Evolutionary conservation across 352 stramenopile genomes (phyloP).

Genomic region (Phytophthora nicotianae): DNA sequence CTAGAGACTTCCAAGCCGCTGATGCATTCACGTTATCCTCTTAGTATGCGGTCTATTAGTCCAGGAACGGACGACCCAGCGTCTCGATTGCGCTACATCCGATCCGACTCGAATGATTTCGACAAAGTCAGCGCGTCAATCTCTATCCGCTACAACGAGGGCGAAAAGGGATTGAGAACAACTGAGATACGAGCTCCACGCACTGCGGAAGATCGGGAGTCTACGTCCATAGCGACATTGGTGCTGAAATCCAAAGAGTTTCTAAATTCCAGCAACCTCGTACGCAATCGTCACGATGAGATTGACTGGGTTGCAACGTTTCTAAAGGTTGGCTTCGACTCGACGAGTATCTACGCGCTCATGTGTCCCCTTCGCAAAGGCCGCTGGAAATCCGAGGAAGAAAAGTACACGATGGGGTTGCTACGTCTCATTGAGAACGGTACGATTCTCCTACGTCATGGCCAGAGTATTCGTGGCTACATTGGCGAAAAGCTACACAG

Average conservation of each 20-base stretch:
- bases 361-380: conserved; percentile 79
- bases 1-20: conserved; percentile 26
- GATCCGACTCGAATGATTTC: background rate
- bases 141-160: background rate
- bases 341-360: conserved; percentile 74
- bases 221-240: conserved; percentile 54
- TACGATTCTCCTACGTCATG: conserved; percentile 59
- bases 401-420: conserved; percentile 74
- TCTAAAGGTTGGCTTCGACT: conserved; percentile 72
- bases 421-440: conserved; percentile 69
- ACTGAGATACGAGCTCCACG: conserved; percentile 1
- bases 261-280: conserved; percentile 56
- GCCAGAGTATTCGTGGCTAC: conserved; percentile 74
- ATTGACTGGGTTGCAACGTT: conserved; percentile 84
- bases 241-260: conserved; percentile 76
- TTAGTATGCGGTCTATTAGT: background rate
- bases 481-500: conserved; percentile 81
- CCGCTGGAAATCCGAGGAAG: conserved; percentile 76
- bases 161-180: conserved; percentile 1
- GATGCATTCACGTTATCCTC: conserved; percentile 1
- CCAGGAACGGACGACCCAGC: background rate
- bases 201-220: conserved; percentile 24
- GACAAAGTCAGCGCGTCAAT: background rate
- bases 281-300: conserved; percentile 76
- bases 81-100: conserved; percentile 14